Conservation (phyloP, 2,329 filamentous ascomycete genomes). For the Amphichorda felina region DNA sequence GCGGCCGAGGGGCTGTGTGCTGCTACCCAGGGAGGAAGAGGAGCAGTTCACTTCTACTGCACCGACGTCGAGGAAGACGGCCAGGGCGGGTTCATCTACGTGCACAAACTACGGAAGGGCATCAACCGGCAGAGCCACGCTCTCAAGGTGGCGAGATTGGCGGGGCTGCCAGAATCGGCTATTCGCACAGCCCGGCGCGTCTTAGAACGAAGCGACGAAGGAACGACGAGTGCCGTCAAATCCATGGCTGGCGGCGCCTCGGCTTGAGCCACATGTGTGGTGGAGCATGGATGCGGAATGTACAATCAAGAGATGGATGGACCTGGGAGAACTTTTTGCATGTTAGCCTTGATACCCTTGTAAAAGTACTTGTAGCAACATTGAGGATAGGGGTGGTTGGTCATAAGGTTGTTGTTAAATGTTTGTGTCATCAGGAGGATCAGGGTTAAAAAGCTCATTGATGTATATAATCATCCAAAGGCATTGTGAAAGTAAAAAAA, state of each 20-base stretch:
- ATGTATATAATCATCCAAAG: conserved; percentile 43
- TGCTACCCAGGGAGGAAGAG: conserved; percentile 11
- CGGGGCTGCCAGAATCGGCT: conserved; percentile 65
- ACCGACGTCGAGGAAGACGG: conserved; percentile 75
- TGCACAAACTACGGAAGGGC: conserved; percentile 70
- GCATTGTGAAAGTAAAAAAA: conserved; percentile 9
- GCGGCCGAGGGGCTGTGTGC: conserved; percentile 31
- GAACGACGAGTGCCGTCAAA: too few relatives aligned
- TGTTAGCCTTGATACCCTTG: conserved; percentile 27
- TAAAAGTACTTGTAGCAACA: conserved; percentile 7
- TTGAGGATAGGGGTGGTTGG: conserved; percentile 21
- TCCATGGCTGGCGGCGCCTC: too few relatives aligned
- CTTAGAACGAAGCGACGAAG: conserved; percentile 20
- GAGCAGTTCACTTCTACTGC: conserved; percentile 62
- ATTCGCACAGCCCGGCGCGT: conserved; percentile 55
- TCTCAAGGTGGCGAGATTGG: conserved; percentile 83
- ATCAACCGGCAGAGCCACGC: conserved; percentile 85
- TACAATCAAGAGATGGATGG: background rate
- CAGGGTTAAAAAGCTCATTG: conserved; percentile 59
- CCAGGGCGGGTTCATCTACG: conserved; percentile 65
- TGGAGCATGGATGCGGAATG: too few relatives aligned
- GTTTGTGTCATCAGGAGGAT: conserved; percentile 42
- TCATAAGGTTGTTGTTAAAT: conserved; percentile 46
- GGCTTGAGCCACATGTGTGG: conserved; percentile 4
- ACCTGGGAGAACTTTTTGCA: background rate